These are phyloP conservation scores for Diutina siamensis DNA, from an alignment of 1,139 yeast genomes.

Conservation along the genomic window DNA sequence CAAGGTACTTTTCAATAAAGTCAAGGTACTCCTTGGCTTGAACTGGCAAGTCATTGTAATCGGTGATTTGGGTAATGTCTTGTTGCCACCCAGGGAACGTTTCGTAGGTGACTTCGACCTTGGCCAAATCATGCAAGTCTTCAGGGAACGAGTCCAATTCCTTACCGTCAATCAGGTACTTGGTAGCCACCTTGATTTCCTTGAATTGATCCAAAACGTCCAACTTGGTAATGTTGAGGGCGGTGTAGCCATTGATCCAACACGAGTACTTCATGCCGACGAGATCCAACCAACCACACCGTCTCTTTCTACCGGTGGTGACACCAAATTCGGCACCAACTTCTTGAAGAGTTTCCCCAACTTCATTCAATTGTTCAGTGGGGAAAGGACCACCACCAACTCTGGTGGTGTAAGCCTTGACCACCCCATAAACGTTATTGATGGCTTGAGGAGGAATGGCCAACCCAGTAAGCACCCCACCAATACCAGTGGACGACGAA, in stretches of 20 bases:
- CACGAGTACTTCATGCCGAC: constrained; percentile 90
- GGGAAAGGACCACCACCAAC: constrained; percentile 99
- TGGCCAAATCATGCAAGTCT: constrained; percentile 68
- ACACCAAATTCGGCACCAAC: constrained; percentile 97
- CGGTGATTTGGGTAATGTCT: constrained; percentile 63
- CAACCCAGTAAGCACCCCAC: constrained; percentile 95
- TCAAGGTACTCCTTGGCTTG: constrained; percentile 77
- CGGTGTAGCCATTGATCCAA: constrained; percentile 87
- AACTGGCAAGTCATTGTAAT: constrained; percentile 71
- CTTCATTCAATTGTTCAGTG: constrained; percentile 82
- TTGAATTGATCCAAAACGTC: constrained; percentile 87
- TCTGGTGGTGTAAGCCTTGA: constrained; percentile 96
- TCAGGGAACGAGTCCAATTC: constrained; percentile 78
- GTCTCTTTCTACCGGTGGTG: constrained; percentile 97
- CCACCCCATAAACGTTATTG: constrained; percentile 83
- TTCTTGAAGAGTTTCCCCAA: constrained; percentile 77
- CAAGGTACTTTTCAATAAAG: constrained; percentile 73
- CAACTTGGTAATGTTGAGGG: constrained; percentile 81
- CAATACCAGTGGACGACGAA: constrained; percentile 90
- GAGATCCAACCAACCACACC: constrained; percentile 98
- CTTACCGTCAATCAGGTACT: constrained; percentile 71
- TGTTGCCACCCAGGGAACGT: constrained; percentile 92
- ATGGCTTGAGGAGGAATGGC: constrained; percentile 87
- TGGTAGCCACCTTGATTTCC: constrained; percentile 78
- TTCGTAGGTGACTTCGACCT: constrained; percentile 82